Evolutionary conservation across 176 grass and related monocot species (phyloP), one percentile per base, ranked within the genome.

Genomic region (Pontederia crassipes): DNA sequence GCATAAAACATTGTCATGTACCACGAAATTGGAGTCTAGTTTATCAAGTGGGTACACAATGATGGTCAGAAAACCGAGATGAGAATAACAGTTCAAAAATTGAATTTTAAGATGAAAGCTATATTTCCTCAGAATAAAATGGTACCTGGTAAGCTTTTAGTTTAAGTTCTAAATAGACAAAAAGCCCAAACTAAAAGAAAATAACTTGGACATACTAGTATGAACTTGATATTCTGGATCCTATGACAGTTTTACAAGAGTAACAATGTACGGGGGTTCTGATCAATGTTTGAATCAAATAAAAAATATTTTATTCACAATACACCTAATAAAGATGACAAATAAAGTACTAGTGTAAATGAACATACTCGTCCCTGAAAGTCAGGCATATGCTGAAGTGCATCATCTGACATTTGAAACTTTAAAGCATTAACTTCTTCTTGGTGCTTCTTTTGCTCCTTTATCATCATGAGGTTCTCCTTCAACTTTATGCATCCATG

Each of bases 401-500:
- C 81, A 55, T 96, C 92, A 68, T 96, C 92, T 56, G 92, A 90
- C 86, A 96, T 90, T 77, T 87, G 78, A 64, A 66, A 96, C 65
- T 90, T 80, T 82, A 96, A 80, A 63, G 77, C 73, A 63, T 78
- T 87, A 55, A 96, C 66, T 72, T 85, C 66, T 57, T 90, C 81
- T 78, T 80, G 90, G 73, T 96, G 80, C 69, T 15, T 29, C 62
- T 82, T 82, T 76, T 88, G 78, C 55, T 88, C 92, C 81, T 76
- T 80, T 55, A 96, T 85, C 78, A 88, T 66, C 52, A 35, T 55
- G 8, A 85, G 67, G 78, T 96, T 83, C 74, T 96, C 87, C 66
- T 90, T 96, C 45, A 96, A 86, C 80, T 96, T 96, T 80, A 90
- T 78, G 77, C 92, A 96, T 26, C 92, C 92, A 70, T 85, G 87